A percentile compares a stretch with the other conserved stretches of the same genome.
phyloP scores from a whole-genome alignment of 1,284 basidiomycete species.

The Clitocybe nebularis region DNA sequence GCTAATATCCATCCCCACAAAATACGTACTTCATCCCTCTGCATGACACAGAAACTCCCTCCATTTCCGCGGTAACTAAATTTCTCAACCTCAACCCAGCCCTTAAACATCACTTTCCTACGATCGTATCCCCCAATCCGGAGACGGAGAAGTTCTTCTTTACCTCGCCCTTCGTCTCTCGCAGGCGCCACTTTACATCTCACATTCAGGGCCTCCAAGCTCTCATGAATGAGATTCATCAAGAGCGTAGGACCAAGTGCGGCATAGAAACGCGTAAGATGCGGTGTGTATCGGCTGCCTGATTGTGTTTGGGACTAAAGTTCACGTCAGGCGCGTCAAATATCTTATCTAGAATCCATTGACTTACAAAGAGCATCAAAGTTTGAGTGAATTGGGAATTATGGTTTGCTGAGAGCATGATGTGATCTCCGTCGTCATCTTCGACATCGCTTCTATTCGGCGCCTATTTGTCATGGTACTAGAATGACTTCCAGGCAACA shows the following conservation, averaged over 20 bases:
- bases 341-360: not conserved
- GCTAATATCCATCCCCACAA: not conserved
- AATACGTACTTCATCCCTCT: constrained; percentile 52
- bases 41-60: constrained; percentile 66
- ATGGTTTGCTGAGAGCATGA: constrained; percentile 41
- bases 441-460: constrained; percentile 7
- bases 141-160: constrained; percentile 32
- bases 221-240: constrained; percentile 46
- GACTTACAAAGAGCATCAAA: constrained; percentile 36
- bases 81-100: constrained; percentile 63
- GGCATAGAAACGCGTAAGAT: constrained; percentile 76
- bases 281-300: constrained; percentile 62
- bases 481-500: not conserved
- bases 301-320: constrained; percentile 70
- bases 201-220: constrained; percentile 44
- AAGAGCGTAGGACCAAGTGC: constrained; percentile 49
- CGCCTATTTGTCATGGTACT: no score
- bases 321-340: not conserved
- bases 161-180: constrained; percentile 7
- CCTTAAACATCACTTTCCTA: constrained; percentile 60
- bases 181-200: constrained; percentile 42
- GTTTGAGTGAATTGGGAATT: constrained; percentile 37
- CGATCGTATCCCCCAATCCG: constrained; percentile 63
- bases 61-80: constrained; percentile 42
- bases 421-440: constrained; percentile 51